Evolutionary conservation across 139 green algal genomes (phyloP), one percentile per base, ranked within the genome.

Genomic region (Klebsormidium nitens): DNA sequence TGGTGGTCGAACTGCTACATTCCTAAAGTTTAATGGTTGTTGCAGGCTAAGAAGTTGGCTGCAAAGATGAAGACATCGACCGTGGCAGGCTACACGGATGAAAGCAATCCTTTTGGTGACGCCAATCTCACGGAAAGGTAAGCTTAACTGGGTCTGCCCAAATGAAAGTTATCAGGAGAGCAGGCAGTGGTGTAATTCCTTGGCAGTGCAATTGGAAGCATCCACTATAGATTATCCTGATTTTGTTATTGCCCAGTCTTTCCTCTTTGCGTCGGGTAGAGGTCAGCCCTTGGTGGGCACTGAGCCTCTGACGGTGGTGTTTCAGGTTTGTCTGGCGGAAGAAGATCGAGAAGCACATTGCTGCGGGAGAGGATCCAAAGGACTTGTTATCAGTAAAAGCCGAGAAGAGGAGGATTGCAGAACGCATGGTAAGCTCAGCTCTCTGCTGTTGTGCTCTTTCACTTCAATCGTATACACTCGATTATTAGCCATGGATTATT

Each of bases 301-400:
- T n/a, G 52, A 61, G 17, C 14, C 44, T 61, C 14, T 8, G 5
- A 61, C 59, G 52, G 17, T 58, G 19, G 5, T 14, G 8, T 23
- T 65, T 19, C 66, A 74, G 72, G 11, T 97, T 97, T 76, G 90
- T 97, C 35, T 97, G 92, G 92, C 67, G 72, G 50, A 97, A 97
- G 78, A 97, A 97, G 72, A 90, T 97, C 32, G 87, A 96, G 76
- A 88, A 88, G 63, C 59, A 93, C 39, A 40, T 95, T 8, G 42
- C 61, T 11, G 59, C 66, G 8, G 87, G 89, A 36, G 74, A n/a
- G 6, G 76, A 85, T 63, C 49, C 87, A 11, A 68, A 47, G 32
- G 87, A 95, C 8, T 72, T 97, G 39, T n/a, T n/a, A n/a, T 72
- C 72, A 14, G 59, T 77, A 2, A 72, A 79, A 26, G 85, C 84